Conservation (phyloP, 1,284 basidiomycete species). For the Boletus mariae region DNA sequence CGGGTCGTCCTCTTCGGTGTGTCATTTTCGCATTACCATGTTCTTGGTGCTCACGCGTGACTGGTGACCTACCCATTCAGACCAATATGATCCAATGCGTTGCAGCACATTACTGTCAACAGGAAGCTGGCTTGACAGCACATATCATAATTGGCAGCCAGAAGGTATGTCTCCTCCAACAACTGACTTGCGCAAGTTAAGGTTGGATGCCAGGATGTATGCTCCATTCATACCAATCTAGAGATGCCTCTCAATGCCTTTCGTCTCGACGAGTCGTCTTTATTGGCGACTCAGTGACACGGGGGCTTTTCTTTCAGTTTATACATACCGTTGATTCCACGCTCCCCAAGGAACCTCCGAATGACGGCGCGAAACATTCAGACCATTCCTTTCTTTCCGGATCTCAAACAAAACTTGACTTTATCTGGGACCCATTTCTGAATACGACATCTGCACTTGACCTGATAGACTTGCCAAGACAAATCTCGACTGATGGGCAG, state of each 20-base stretch:
- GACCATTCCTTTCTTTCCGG: conserved; percentile 51
- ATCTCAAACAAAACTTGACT: conserved; percentile 54
- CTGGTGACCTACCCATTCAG: conserved; percentile 36
- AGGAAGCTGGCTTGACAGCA: conserved; percentile 77
- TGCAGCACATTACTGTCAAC: conserved; percentile 67
- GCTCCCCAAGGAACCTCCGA: conserved; percentile 51
- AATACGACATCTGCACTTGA: conserved; percentile 57
- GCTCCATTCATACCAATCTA: conserved; percentile 58
- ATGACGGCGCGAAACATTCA: conserved; percentile 64
- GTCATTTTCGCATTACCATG: conserved; percentile 16
- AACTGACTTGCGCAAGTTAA: conserved; percentile 6
- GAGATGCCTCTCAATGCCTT: conserved; percentile 54
- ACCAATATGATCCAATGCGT: conserved; percentile 66
- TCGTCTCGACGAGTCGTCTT: conserved; percentile 60
- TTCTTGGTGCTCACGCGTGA: neutral
- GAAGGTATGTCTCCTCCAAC: conserved; percentile 50
- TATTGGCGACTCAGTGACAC: conserved; percentile 82
- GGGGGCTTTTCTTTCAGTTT: conserved; percentile 76
- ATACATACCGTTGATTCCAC: conserved; percentile 55
- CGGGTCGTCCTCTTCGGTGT: conserved; percentile 49
- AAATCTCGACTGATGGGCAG: conserved; percentile 3
- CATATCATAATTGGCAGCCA: conserved; percentile 77
- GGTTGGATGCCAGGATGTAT: conserved; percentile 59
- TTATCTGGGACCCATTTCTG: conserved; percentile 80
- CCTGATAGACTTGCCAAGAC: conserved; percentile 32